These are phyloP conservation scores for Nadsonia commutata DNA, from an alignment of 1,139 yeast genomes.

Conservation along the genomic window DNA sequence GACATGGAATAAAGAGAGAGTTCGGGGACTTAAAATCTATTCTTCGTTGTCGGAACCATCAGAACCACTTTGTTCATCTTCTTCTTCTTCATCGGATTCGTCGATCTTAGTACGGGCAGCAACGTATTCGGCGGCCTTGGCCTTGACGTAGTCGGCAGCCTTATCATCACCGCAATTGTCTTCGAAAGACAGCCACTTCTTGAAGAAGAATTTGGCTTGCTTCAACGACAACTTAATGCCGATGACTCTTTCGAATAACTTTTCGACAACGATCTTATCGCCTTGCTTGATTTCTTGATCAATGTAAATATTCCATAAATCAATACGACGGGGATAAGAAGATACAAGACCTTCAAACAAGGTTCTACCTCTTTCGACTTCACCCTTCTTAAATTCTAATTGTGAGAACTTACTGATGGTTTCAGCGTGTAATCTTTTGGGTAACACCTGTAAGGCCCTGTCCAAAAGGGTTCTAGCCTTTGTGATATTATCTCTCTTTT, in stretches of 20 bases:
- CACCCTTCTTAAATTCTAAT: constrained; percentile 75
- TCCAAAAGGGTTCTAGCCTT: constrained; percentile 60
- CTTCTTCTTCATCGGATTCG: constrained; percentile 6
- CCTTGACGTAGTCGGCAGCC: constrained; percentile 72
- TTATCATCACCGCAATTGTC: constrained; percentile 54
- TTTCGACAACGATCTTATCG: constrained; percentile 52
- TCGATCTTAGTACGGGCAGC: constrained; percentile 8
- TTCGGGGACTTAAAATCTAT: background rate
- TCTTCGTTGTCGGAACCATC: background rate
- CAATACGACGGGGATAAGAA: constrained; percentile 84
- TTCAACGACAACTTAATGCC: constrained; percentile 52
- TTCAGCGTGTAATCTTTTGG: constrained; percentile 66
- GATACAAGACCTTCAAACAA: constrained; percentile 82
- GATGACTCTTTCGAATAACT: constrained; percentile 65
- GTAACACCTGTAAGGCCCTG: constrained; percentile 55
- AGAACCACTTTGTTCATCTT: constrained; percentile 5
- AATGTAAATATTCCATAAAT: constrained; percentile 86
- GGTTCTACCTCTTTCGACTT: constrained; percentile 87
- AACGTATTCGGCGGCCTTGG: constrained; percentile 76
- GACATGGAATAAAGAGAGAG: background rate
- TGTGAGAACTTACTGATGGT: constrained; percentile 81
- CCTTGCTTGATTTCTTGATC: constrained; percentile 74
- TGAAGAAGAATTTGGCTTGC: constrained; percentile 90
- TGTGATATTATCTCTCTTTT: constrained; percentile 29
- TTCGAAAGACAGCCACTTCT: constrained; percentile 78